A percentile compares a stretch with the other conserved stretches of the same genome.
Evolutionary conservation across 73 alveolate species (phyloP).

Genomic region (Tetrahymena borealis): DNA sequence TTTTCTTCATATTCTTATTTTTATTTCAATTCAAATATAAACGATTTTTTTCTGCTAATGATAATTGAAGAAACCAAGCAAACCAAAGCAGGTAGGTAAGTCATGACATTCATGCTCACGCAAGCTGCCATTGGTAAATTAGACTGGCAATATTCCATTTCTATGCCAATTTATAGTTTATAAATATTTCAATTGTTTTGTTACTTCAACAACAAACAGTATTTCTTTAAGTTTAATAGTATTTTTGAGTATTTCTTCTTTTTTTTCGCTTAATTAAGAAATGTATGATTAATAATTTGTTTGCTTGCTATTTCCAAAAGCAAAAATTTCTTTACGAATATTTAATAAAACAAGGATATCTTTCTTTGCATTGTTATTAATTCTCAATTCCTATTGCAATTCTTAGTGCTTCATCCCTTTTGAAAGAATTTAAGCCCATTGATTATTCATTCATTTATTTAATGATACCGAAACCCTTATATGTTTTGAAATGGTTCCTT

Average conservation of each 20-base stretch:
- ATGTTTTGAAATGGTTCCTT: too few species aligned
- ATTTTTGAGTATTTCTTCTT: not conserved
- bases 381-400: too few species aligned
- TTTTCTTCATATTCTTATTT: not conserved
- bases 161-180: not conserved
- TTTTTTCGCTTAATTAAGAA: not conserved
- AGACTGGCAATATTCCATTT: not conserved
- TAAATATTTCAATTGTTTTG: not conserved
- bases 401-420: too few species aligned
- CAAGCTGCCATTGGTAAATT: not conserved
- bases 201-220: not conserved
- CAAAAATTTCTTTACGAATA: too few species aligned
- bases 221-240: not conserved
- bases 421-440: too few species aligned
- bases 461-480: too few species aligned
- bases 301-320: too few species aligned
- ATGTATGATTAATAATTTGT: not conserved
- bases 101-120: not conserved
- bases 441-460: too few species aligned
- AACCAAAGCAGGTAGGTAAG: not conserved
- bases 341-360: too few species aligned
- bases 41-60: not conserved
- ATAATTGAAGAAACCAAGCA: not conserved
- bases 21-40: not conserved
- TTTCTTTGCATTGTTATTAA: too few species aligned